Evolutionary conservation across 2,329 filamentous ascomycete species (phyloP).

Genomic region (Colletotrichum gloeosporioides): DNA sequence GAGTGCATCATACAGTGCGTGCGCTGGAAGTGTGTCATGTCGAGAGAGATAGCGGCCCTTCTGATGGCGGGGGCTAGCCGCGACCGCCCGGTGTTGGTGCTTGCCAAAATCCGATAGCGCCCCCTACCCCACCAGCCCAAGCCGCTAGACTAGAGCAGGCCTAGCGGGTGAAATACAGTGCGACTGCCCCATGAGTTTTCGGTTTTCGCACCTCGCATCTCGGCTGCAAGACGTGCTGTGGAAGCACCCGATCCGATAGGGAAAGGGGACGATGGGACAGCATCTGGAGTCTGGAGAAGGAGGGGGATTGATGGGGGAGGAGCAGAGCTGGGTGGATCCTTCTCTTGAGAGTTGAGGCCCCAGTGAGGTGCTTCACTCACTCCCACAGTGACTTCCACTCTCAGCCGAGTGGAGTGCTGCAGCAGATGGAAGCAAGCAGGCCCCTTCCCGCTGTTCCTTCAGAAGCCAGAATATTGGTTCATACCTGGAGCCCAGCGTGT

Average conservation of each 20-base stretch:
- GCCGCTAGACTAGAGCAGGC: background rate
- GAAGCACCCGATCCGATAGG: conserved; percentile 5
- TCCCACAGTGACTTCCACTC: no score
- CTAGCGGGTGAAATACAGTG: background rate
- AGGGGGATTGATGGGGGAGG: background rate
- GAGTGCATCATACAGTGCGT: background rate
- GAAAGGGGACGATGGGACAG: background rate
- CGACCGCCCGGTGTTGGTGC: background rate
- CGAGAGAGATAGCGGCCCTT: background rate
- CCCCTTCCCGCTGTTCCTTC: background rate
- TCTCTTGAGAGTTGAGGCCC: background rate
- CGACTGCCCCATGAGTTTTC: background rate
- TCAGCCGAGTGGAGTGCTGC: background rate
- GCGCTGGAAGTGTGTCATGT: background rate
- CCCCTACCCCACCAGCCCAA: background rate
- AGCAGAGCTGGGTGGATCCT: background rate
- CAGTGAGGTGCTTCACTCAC: background rate
- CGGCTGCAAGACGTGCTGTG: background rate
- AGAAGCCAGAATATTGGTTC: background rate
- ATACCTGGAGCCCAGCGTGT: background rate
- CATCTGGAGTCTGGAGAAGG: background rate
- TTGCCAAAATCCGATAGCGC: background rate
- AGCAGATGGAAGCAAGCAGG: background rate
- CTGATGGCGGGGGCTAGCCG: background rate
- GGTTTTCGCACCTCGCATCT: background rate